Conservation (phyloP, 768 basidiomycete species). For the Suillus ampliporus region DNA sequence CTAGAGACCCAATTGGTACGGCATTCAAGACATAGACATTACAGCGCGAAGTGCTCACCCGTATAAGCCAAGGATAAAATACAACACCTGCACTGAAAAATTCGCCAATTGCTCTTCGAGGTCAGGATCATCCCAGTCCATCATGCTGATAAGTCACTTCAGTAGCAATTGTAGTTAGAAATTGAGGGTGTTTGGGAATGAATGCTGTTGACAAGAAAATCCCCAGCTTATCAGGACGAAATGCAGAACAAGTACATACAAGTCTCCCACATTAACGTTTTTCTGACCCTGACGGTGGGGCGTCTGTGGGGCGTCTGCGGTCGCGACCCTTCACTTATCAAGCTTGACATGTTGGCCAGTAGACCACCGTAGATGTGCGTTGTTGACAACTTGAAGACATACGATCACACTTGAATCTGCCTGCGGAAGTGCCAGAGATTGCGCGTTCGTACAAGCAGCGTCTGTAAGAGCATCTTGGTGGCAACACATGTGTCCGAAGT, state of each 20-base stretch:
- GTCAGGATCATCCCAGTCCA: background rate
- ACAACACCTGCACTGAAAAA: background rate
- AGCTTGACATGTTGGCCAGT: no score
- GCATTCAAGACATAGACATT: background rate
- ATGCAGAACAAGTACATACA: background rate
- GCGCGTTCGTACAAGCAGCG: background rate
- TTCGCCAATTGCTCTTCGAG: background rate
- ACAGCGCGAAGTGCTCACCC: background rate
- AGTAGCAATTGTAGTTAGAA: no score
- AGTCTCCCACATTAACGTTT: background rate
- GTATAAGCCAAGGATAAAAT: background rate
- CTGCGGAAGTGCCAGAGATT: background rate
- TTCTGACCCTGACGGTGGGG: background rate
- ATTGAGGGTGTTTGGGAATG: background rate
- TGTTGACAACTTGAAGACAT: no score
- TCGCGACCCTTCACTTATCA: background rate
- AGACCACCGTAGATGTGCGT: background rate
- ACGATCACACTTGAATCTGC: no score
- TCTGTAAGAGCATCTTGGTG: background rate
- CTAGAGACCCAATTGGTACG: background rate
- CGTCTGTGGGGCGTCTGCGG: background rate
- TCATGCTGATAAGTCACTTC: background rate
- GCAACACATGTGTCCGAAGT: no score
- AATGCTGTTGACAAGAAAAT: background rate
- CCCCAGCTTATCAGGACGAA: background rate